phyloP scores from a whole-genome alignment of 495 filamentous ascomycete genomes.

The Aspergillus biplanus region DNA sequence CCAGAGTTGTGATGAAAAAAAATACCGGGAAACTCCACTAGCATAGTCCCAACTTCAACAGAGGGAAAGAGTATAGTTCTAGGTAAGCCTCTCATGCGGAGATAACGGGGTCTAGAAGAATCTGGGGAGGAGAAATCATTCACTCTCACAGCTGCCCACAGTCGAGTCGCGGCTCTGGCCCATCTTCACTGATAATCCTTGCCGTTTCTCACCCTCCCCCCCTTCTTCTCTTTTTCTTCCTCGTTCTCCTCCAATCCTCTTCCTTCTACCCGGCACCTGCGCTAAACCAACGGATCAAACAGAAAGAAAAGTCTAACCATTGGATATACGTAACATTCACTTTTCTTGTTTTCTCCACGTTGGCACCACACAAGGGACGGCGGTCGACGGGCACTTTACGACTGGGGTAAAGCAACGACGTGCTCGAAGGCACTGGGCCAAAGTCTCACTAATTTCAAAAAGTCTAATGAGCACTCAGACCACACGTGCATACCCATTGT shows the following conservation, averaged over 20 bases:
- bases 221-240: background rate
- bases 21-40: background rate
- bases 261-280: background rate
- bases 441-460: background rate
- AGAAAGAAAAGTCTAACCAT: background rate
- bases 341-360: too few species aligned
- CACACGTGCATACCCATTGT: constrained; percentile 3
- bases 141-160: background rate
- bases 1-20: background rate
- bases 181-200: background rate
- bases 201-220: background rate
- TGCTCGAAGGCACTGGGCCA: background rate
- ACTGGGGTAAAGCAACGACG: too few species aligned
- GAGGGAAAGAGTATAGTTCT: too few species aligned
- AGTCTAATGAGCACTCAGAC: background rate
- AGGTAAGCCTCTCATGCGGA: too few species aligned
- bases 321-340: too few species aligned
- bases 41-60: background rate
- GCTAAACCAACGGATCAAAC: too few species aligned
- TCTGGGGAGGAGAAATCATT: background rate
- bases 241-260: background rate
- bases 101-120: background rate
- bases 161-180: background rate
- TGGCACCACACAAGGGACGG: too few species aligned
- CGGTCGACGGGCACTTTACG: too few species aligned